Percentiles rank a stretch among this genome's conserved stretches.
phyloP scores from a whole-genome alignment of 2,329 filamentous ascomycete genomes.

The Colletotrichum zoysiae region DNA sequence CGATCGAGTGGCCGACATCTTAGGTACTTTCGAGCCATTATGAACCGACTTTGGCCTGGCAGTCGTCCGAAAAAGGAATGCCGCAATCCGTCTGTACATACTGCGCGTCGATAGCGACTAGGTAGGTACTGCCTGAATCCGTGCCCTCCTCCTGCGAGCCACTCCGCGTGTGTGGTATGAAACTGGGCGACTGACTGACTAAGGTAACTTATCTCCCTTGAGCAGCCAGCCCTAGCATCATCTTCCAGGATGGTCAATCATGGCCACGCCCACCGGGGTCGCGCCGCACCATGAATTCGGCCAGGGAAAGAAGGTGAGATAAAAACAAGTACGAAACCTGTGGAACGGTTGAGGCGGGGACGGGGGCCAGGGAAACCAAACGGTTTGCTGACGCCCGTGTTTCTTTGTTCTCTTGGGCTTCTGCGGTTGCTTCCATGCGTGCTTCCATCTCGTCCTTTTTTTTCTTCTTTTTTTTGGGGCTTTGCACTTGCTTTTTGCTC shows the following conservation, averaged over 20 bases:
- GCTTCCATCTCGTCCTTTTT: constrained; percentile 17
- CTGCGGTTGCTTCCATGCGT: constrained; percentile 25
- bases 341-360: background rate
- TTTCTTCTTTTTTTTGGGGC: constrained; percentile 7
- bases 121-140: constrained; percentile 16
- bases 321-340: background rate
- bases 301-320: background rate
- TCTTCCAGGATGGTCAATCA: constrained; percentile 4
- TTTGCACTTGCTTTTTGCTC: background rate
- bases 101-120: constrained; percentile 4
- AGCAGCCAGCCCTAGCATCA: background rate
- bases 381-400: constrained; percentile 14
- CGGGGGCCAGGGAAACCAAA: constrained; percentile 4
- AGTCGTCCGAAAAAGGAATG: background rate
- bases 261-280: background rate
- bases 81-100: background rate
- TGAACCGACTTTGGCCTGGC: background rate
- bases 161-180: constrained; percentile 9
- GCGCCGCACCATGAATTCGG: background rate
- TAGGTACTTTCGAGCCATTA: too few relatives aligned
- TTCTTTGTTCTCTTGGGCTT: constrained; percentile 38
- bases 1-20: background rate
- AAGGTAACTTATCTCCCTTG: constrained; percentile 13
- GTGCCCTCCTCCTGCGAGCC: constrained; percentile 1
- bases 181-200: constrained; percentile 15